These are phyloP conservation scores for Fonsecaea erecta DNA, from an alignment of 2,329 filamentous ascomycete genomes.

Conservation along the genomic window DNA sequence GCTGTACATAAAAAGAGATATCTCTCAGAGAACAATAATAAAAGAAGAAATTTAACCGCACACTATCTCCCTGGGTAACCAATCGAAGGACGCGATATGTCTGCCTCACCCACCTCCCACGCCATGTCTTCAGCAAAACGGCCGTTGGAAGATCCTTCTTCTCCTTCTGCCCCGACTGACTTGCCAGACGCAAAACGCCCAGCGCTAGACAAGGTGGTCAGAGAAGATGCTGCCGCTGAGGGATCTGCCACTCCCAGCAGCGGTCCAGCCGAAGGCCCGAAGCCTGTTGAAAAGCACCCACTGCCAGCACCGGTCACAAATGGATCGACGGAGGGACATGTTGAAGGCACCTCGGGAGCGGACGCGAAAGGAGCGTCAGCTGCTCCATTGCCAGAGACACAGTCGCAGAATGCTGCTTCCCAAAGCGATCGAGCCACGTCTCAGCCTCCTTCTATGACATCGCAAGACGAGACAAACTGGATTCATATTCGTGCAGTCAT, in stretches of 20 bases:
- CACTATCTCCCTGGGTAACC: constrained; percentile 46
- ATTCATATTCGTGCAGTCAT: constrained; percentile 97
- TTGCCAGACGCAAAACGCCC: constrained; percentile 97
- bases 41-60: constrained; percentile 55
- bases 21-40: constrained; percentile 60
- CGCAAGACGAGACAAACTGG: constrained; percentile 92
- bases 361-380: constrained; percentile 17
- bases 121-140: constrained; percentile 70
- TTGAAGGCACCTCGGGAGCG: constrained; percentile 56
- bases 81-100: constrained; percentile 63
- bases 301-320: constrained; percentile 49
- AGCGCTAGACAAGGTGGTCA: constrained; percentile 88
- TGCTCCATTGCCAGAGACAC: constrained; percentile 54
- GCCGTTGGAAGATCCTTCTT: constrained; percentile 94
- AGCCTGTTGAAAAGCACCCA: constrained; percentile 31
- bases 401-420: constrained; percentile 62
- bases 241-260: constrained; percentile 46
- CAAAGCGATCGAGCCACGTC: constrained; percentile 57
- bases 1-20: constrained; percentile 73
- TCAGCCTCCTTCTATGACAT: constrained; percentile 48
- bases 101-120: constrained; percentile 60
- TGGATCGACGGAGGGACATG: constrained; percentile 61
- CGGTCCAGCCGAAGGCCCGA: constrained; percentile 32
- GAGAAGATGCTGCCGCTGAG: constrained; percentile 57
- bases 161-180: constrained; percentile 85